Conservation (phyloP, 768 basidiomycete species). For the Leccinum truebloodii region DNA sequence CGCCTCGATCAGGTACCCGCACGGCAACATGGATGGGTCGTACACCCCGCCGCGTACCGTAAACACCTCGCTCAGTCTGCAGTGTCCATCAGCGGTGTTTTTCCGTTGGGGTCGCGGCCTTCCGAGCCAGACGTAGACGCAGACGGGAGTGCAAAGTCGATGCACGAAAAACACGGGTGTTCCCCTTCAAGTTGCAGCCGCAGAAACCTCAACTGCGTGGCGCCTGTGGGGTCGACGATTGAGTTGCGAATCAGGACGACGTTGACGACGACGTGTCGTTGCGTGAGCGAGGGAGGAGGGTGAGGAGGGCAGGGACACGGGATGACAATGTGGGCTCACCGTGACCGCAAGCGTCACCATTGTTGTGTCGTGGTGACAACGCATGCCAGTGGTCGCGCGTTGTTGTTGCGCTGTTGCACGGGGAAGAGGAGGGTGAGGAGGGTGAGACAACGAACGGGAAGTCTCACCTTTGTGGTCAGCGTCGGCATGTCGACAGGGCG, state of each 20-base stretch:
- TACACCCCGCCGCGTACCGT: not conserved
- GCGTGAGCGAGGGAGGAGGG: no score
- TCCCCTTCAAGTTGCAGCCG: not conserved
- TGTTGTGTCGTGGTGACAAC: no score
- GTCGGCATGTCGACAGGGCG: no score
- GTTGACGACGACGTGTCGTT: no score
- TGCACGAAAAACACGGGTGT: not conserved
- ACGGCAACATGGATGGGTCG: not conserved
- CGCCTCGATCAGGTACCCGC: not conserved
- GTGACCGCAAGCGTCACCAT: no score
- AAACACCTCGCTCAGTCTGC: constrained; percentile 1
- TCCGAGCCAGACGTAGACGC: not conserved
- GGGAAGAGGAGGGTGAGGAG: no score
- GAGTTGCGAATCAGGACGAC: constrained; percentile 8
- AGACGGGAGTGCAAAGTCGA: constrained; percentile 3
- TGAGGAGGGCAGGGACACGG: no score
- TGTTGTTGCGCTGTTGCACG: no score
- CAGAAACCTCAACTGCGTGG: constrained; percentile 3
- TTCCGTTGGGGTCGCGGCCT: not conserved
- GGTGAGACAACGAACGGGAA: no score
- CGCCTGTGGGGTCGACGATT: not conserved
- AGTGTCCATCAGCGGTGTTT: not conserved
- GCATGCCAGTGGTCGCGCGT: no score
- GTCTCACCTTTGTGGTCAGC: no score
- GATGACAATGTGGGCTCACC: no score